Evolutionary conservation across 1,284 basidiomycete genomes (phyloP).

Genomic region (Ganoderma sinense): DNA sequence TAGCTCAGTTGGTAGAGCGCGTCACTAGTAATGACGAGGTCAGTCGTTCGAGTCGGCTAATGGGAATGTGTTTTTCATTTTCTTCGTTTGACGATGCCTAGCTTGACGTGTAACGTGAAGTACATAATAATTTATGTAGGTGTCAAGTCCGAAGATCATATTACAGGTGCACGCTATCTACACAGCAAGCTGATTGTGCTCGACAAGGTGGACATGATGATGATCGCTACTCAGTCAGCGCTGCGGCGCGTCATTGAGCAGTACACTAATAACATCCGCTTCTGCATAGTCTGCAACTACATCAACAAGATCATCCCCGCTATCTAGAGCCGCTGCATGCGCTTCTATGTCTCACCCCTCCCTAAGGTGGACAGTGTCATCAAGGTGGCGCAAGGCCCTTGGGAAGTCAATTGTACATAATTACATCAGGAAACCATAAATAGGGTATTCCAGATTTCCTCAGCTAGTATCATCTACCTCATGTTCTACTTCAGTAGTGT

Average conservation of each 20-base stretch:
- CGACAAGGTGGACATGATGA: slow-evolving; percentile 99
- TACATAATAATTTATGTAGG: no score
- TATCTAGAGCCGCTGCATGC: slow-evolving; percentile 97
- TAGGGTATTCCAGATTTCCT: no score
- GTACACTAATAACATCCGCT: slow-evolving; percentile 98
- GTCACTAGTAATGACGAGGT: slow-evolving; percentile 52
- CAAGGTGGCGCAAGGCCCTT: no score
- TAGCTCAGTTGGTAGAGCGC: slow-evolving; percentile 69
- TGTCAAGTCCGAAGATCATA: no score
- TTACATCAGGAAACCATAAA: no score
- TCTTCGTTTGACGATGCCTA: background rate
- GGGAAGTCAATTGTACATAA: no score
- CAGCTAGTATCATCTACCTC: background rate
- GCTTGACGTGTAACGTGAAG: no score
- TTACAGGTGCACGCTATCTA: no score
- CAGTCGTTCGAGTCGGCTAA: slow-evolving; percentile 17
- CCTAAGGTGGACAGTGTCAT: slow-evolving; percentile 87
- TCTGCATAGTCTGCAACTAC: slow-evolving; percentile 99
- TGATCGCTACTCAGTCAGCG: slow-evolving; percentile 95
- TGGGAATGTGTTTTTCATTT: slow-evolving; percentile 2
- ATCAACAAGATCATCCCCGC: slow-evolving; percentile 99
- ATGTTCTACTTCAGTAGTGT: background rate
- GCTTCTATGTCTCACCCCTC: slow-evolving; percentile 97
- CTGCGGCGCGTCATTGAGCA: slow-evolving; percentile 97
- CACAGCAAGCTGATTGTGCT: slow-evolving; percentile 98